Base-by-base conservation (phyloP, 768 basidiomycete species). In the Suillus weaverae region DNA sequence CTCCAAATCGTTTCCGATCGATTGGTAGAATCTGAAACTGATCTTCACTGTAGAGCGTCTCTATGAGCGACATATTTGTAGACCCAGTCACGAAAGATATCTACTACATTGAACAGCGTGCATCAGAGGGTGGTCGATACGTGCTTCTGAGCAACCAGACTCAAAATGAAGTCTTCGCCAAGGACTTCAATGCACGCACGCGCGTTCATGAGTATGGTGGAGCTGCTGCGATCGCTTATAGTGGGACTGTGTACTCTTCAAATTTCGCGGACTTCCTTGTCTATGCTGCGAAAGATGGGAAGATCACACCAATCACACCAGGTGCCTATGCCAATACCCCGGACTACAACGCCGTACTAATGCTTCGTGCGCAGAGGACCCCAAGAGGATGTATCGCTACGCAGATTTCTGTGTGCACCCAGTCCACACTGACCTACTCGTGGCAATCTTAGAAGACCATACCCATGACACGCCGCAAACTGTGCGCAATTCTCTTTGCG, bases 381-480 rank as follows among this genome's bases (percentile, higher is more conserved):
- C 57, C 3, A 59, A 78, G 87, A 87, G 1, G 67, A 72, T 5
- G 14, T 78, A 83, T 70, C 85, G 90, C 46, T 92, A 84, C 70
- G 90, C 89, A 30, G 81, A 87, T 69, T 84, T 92, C 66, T 77
- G 81, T 9, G 78, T 86, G 1, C 85, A 89, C 65, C 90, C 89
- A 0, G 69, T 70, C 1, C 76, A 83, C 7, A 74, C 81, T 3
- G 77, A 85, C 64, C 75, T 91, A 22, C 70, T 92, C 6, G 82
- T 89, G 1, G 81, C 88, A 2, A 74, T 92, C 50, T 78, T 88
- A 32, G 91, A 94, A 70, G 90, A 93, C 68, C 90, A 92, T 74
- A 90, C 88, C 0, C 70, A 74, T 4, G 74, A 77, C 39, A 74
- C 70, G 0, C 74, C 76, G 1, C 70, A 72, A 46, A 77, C 74